Evolutionary conservation across 2,329 filamentous ascomycete genomes (phyloP).

Genomic region (Colletotrichum sp.): DNA sequence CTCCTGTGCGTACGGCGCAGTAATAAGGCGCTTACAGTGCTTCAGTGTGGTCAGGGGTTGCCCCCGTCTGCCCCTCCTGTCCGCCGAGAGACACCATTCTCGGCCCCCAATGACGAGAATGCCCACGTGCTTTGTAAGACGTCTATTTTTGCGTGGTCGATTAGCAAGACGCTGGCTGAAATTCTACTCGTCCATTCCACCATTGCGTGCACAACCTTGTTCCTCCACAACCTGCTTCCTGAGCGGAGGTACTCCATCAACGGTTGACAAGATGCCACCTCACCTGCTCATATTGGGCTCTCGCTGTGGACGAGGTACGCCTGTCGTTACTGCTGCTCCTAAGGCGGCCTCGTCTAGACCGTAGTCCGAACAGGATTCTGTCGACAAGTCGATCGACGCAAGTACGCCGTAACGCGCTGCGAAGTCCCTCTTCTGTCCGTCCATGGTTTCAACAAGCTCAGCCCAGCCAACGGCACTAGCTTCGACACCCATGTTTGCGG

Average conservation of each 20-base stretch:
- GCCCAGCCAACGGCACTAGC: neutral
- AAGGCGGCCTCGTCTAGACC: neutral
- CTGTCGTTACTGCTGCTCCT: neutral
- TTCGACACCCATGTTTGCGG: neutral
- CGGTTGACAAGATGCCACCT: neutral
- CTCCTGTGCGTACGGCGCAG: neutral
- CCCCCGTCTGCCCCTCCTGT: neutral
- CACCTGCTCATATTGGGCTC: neutral
- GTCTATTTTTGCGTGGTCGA: slow-evolving; percentile 14
- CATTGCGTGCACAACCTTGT: neutral
- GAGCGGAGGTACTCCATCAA: neutral
- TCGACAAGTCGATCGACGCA: neutral
- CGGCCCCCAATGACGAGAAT: slow-evolving; percentile 16
- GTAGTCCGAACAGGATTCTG: neutral
- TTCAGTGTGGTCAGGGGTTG: neutral
- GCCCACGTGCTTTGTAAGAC: slow-evolving; percentile 21
- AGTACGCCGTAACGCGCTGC: neutral
- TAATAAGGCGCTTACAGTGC: neutral
- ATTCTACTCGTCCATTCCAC: neutral
- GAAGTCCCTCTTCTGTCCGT: neutral
- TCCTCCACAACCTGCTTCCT: neutral
- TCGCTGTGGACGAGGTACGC: neutral
- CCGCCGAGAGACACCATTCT: neutral
- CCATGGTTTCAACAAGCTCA: neutral
- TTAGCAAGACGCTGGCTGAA: slow-evolving; percentile 7